Evolutionary conservation across 257 asterid species (phyloP).

Genomic region (Craterostigma plantagineum): DNA sequence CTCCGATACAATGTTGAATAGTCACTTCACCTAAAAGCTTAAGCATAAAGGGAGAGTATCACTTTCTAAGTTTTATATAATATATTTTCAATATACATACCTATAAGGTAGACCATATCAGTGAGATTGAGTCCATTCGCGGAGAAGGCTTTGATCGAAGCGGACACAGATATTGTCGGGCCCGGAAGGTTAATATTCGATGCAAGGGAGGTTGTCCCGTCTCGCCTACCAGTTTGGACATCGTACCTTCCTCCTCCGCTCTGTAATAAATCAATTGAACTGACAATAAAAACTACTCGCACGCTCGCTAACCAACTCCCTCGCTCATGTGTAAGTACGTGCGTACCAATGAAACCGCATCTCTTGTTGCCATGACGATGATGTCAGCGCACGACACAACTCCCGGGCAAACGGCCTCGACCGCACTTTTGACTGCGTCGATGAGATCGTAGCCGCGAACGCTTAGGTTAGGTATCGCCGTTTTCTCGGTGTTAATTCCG

Average conservation of each 20-base stretch:
- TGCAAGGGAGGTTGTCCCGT: slow-evolving; percentile 27
- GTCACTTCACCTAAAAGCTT: too few relatives aligned
- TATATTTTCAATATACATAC: too few relatives aligned
- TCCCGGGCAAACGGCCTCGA: slow-evolving; percentile 26
- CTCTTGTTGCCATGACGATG: slow-evolving; percentile 45
- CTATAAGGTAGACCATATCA: slow-evolving; percentile 48
- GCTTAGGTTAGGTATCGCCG: slow-evolving; percentile 24
- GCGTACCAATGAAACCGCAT: slow-evolving; percentile 24
- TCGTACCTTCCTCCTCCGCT: slow-evolving; percentile 31
- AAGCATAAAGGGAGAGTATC: too few relatives aligned
- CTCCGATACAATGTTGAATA: too few relatives aligned
- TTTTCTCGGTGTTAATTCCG: slow-evolving; percentile 28
- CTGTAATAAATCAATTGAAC: slow-evolving; percentile 8
- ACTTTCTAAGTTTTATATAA: too few relatives aligned
- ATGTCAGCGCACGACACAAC: slow-evolving; percentile 57
- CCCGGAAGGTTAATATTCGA: slow-evolving; percentile 30
- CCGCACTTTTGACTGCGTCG: slow-evolving; percentile 24
- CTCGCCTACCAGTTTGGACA: slow-evolving; percentile 34
- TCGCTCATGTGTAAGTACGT: background rate
- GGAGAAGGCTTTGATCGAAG: slow-evolving; percentile 20
- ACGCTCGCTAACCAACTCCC: too few relatives aligned
- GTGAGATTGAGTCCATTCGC: slow-evolving; percentile 19
- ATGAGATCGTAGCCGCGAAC: slow-evolving; percentile 42
- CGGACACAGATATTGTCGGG: slow-evolving; percentile 24
- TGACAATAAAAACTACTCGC: too few relatives aligned